These are phyloP conservation scores for Geotrichum australiense DNA, from an alignment of 1,139 yeast species.

Conservation along the genomic window DNA sequence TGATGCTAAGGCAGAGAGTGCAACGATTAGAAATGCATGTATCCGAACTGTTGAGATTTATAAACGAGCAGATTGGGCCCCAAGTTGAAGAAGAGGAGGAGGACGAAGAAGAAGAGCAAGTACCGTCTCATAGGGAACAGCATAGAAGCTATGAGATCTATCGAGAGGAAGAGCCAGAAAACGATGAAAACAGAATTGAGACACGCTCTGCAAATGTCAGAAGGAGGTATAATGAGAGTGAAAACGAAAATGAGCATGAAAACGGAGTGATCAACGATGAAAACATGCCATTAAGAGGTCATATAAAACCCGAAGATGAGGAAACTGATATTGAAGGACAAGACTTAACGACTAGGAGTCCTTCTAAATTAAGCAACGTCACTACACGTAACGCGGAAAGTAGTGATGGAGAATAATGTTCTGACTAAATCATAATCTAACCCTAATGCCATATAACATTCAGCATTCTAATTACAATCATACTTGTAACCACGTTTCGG, in stretches of 20 bases:
- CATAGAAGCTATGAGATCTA: conserved; percentile 3
- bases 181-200: conserved; percentile 1
- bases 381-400: background rate
- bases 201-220: background rate
- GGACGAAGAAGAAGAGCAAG: conserved; percentile 1
- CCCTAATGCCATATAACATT: background rate
- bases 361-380: conserved; percentile 1
- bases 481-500: too few species aligned
- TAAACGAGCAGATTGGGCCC: background rate
- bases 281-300: too few species aligned
- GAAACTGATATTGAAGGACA: conserved; percentile 20
- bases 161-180: background rate
- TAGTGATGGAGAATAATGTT: background rate
- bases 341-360: conserved; percentile 16
- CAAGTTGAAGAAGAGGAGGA: background rate
- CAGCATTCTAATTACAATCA: too few species aligned
- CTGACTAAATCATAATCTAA: background rate
- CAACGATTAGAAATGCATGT: conserved; percentile 4
- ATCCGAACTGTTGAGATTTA: background rate
- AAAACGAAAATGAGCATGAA: conserved; percentile 1
- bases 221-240: background rate
- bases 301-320: conserved; percentile 13
- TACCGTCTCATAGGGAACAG: conserved; percentile 2
- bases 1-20: conserved; percentile 2
- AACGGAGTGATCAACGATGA: too few species aligned